phyloP scores from a whole-genome alignment of 176 grass and related monocot species.

The Ensete glaucum region DNA sequence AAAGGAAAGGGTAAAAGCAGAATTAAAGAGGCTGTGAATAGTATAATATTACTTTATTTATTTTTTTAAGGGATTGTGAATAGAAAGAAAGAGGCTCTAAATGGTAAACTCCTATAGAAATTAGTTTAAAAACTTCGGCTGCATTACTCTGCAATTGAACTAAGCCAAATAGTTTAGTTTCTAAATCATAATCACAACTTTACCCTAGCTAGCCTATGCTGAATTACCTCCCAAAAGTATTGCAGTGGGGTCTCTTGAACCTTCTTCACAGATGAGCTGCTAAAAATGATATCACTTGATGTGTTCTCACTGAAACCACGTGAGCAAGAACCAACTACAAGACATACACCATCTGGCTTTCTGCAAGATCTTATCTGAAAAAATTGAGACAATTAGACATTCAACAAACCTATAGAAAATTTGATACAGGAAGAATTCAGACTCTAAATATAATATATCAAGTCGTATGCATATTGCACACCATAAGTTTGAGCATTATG shows the following conservation, averaged over 20 bases:
- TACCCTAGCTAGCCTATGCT: not conserved
- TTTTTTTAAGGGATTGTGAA: no score
- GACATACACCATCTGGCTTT: slow-evolving; percentile 94
- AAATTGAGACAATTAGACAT: slow-evolving; percentile 25
- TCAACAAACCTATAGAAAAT: not conserved
- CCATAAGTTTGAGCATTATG: not conserved
- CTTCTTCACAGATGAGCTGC: slow-evolving; percentile 53
- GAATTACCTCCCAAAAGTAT: slow-evolving; percentile 89
- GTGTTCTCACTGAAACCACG: slow-evolving; percentile 67
- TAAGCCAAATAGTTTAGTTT: no score
- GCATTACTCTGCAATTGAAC: no score
- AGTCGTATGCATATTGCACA: not conserved
- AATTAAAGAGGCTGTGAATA: no score
- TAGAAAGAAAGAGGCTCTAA: no score
- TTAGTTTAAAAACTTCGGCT: no score
- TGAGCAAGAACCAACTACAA: slow-evolving; percentile 82
- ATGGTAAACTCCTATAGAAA: no score
- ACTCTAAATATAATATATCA: not conserved
- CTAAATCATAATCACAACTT: no score
- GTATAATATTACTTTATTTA: no score
- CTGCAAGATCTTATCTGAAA: slow-evolving; percentile 49
- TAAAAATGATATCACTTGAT: slow-evolving; percentile 81
- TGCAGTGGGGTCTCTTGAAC: slow-evolving; percentile 55
- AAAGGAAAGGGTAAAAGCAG: no score
- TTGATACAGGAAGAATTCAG: slow-evolving; percentile 3